phyloP scores from a whole-genome alignment of 1,284 basidiomycete species.

The Cutaneotrichosporon cavernicola region DNA sequence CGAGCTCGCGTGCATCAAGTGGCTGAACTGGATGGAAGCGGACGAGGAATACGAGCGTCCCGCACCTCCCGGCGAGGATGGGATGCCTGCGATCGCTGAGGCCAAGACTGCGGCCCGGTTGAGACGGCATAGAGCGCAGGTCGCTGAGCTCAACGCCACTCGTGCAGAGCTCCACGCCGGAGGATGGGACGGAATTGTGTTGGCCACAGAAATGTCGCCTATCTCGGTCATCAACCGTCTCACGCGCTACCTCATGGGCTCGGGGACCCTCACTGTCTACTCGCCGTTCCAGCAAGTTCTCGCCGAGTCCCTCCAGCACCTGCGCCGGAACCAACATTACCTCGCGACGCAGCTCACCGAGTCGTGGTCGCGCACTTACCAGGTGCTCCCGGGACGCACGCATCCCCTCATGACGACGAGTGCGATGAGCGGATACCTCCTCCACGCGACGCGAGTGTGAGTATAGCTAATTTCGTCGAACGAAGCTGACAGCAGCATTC shows the following conservation, averaged over 20 bases:
- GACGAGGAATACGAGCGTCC: constrained; percentile 62
- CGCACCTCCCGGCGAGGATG: constrained; percentile 40
- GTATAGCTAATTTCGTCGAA: constrained; percentile 39
- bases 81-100: constrained; percentile 34
- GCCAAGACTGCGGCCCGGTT: constrained; percentile 37
- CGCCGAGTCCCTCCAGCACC: constrained; percentile 69
- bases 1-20: constrained; percentile 62
- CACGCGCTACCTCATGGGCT: constrained; percentile 75
- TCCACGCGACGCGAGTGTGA: constrained; percentile 81
- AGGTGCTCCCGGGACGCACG: constrained; percentile 89
- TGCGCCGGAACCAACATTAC: constrained; percentile 67
- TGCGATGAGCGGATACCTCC: constrained; percentile 82
- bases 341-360: constrained; percentile 81
- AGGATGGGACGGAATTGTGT: constrained; percentile 81
- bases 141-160: constrained; percentile 59
- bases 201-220: constrained; percentile 84
- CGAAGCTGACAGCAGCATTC: constrained; percentile 24
- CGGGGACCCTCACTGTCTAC: constrained; percentile 81
- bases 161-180: constrained; percentile 81
- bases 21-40: constrained; percentile 88
- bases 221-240: constrained; percentile 75
- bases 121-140: constrained; percentile 42
- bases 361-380: constrained; percentile 85
- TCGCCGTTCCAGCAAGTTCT: constrained; percentile 79
- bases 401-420: constrained; percentile 94